Conservation (phyloP, 2,329 filamentous ascomycete species). For the Penicillium sp. region DNA sequence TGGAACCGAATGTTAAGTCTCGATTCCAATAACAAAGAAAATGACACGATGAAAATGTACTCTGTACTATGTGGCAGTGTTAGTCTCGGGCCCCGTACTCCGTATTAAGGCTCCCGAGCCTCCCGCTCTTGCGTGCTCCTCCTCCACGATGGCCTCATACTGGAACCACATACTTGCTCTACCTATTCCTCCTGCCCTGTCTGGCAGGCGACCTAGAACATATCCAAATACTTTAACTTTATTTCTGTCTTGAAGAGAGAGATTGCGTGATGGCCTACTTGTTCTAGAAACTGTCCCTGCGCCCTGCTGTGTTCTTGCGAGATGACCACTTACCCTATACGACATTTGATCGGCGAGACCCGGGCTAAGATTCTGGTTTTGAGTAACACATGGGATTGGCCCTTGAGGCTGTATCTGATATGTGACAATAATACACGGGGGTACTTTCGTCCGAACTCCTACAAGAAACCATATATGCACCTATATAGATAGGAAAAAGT, state of each 20-base stretch:
- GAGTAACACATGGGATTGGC: neutral
- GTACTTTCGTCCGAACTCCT: neutral
- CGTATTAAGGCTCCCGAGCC: neutral
- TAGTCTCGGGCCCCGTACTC: neutral
- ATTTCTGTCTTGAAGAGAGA: too few species aligned
- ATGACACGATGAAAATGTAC: neutral
- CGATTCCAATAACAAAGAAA: neutral
- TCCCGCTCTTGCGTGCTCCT: slow-evolving; percentile 11
- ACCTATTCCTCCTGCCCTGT: neutral
- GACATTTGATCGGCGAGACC: neutral
- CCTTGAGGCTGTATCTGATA: neutral
- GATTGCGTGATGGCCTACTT: neutral
- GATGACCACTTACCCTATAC: neutral
- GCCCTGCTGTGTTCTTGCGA: neutral
- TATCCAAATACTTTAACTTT: neutral
- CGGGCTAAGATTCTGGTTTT: neutral
- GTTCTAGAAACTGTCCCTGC: too few species aligned
- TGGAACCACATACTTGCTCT: slow-evolving; percentile 3
- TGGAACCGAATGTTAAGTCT: neutral
- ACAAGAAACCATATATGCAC: neutral
- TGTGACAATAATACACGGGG: neutral
- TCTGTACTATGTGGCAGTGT: neutral
- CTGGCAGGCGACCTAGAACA: neutral
- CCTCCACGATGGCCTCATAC: slow-evolving; percentile 11
- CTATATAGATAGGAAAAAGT: too few species aligned